Evolutionary conservation across 495 filamentous ascomycete species (phyloP).

Genomic region (Penicillium malachiteum): DNA sequence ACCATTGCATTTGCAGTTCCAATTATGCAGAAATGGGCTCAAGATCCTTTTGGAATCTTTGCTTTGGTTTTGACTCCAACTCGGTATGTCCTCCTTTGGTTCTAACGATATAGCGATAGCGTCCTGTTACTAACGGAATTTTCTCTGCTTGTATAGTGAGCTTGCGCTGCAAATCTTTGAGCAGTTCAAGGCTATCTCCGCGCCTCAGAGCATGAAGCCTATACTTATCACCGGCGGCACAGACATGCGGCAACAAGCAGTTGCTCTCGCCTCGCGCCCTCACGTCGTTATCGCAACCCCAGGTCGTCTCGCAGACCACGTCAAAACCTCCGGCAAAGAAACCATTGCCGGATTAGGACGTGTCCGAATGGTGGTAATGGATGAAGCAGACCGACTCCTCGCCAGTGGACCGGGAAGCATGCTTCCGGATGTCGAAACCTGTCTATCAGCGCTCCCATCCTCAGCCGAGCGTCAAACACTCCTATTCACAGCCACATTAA

Average conservation of each 20-base stretch:
- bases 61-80: slow-evolving; percentile 89
- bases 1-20: slow-evolving; percentile 96
- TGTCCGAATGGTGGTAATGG: slow-evolving; percentile 82
- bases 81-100: slow-evolving; percentile 45
- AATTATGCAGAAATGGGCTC: slow-evolving; percentile 88
- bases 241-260: slow-evolving; percentile 89
- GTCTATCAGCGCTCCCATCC: slow-evolving; percentile 75
- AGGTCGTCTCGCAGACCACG: slow-evolving; percentile 91
- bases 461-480: slow-evolving; percentile 74
- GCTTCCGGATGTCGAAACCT: slow-evolving; percentile 90
- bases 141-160: slow-evolving; percentile 53
- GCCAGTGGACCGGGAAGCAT: slow-evolving; percentile 75
- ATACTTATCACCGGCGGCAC: slow-evolving; percentile 85
- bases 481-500: slow-evolving; percentile 96
- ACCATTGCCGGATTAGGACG: slow-evolving; percentile 77
- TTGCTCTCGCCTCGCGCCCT: slow-evolving; percentile 74
- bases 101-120: not conserved
- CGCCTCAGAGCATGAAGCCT: slow-evolving; percentile 79
- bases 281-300: slow-evolving; percentile 95
- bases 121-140: not conserved
- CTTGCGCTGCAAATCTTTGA: slow-evolving; percentile 94
- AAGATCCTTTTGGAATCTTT: slow-evolving; percentile 89
- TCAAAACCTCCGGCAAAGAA: slow-evolving; percentile 83
- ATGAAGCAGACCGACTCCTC: slow-evolving; percentile 93
- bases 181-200: slow-evolving; percentile 87